Percentiles rank a stretch among this genome's conserved stretches.
phyloP scores from a whole-genome alignment of 2,329 filamentous ascomycete genomes.

The Balansia obtecta region DNA sequence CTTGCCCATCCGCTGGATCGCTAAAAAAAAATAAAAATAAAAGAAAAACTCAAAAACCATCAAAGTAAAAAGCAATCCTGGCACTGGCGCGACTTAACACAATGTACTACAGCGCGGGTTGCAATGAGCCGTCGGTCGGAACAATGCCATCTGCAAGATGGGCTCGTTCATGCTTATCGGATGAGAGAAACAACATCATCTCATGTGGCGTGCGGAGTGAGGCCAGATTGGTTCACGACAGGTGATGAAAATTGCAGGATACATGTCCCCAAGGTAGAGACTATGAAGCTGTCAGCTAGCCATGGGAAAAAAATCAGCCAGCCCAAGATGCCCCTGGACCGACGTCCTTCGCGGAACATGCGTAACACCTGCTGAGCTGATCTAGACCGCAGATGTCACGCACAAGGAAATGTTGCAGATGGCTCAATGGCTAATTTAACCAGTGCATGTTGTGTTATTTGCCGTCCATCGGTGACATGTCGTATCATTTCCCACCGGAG shows the following conservation, averaged over 20 bases:
- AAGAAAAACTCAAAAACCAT: background rate
- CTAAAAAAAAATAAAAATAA: too few relatives aligned
- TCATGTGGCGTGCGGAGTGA: background rate
- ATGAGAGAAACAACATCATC: too few relatives aligned
- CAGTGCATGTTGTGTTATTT: background rate
- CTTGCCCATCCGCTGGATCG: too few relatives aligned
- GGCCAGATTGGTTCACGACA: conserved; percentile 1
- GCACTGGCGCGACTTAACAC: too few relatives aligned
- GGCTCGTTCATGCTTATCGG: background rate
- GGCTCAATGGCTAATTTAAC: too few relatives aligned
- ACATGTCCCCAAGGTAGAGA: background rate
- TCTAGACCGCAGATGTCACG: too few relatives aligned
- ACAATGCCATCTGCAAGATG: background rate
- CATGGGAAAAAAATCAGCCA: conserved; percentile 2
- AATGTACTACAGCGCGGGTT: background rate
- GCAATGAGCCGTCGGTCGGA: background rate
- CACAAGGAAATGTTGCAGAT: too few relatives aligned
- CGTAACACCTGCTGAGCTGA: too few relatives aligned
- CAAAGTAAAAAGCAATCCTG: background rate
- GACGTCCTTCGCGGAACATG: too few relatives aligned
- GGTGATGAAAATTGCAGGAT: background rate
- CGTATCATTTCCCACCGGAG: background rate
- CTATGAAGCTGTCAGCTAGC: conserved; percentile 2
- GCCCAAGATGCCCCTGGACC: too few relatives aligned
- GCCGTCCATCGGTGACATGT: background rate